Evolutionary conservation across 108 stramenopile genomes (phyloP), one percentile per base, ranked within the genome.

Genomic region (Ochromonas danica): DNA sequence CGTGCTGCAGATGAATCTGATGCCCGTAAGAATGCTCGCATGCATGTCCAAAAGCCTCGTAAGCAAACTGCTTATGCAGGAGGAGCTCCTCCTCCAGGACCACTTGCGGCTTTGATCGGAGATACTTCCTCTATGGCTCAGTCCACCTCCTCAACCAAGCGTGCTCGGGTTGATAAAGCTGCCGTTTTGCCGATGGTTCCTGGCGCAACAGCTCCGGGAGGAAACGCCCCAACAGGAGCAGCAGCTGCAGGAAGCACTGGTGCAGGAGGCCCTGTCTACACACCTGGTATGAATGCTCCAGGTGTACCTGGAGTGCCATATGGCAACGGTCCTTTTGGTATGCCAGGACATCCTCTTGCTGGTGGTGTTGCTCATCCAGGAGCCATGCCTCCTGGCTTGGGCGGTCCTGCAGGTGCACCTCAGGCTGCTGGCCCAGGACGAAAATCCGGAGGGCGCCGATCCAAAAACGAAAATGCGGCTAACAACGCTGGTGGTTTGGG

Each of bases 11-110:
- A 33, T 6, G 72, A 75, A 25, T 45, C 72, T 10, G 72, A 75
- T 85, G 36, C 62, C 39, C 25, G 77, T 81, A n/a, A n/a, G n/a
- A n/a, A n/a, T n/a, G 61, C 77, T 77, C 67, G 80, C 62, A 0
- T 61, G 78, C 51, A 10, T 39, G 43, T 82, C 86, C 10, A n/a
- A n/a, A n/a, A n/a, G n/a, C 51, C 51, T 57, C 51, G 51, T 22
- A 22, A 10, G 22, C 51, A 10, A 57, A 22, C 51, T 17, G 51
- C 22, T 57, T 22, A 57, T 22, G 51, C 51, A 57, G 51, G 17
- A 57, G 51, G 17, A 57, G 51, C 51, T 57, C 17, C 51, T 57
- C n/a, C n/a, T n/a, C n/a, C n/a, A n/a, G n/a, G n/a, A n/a, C n/a
- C n/a, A n/a, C n/a, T n/a, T n/a, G n/a, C n/a, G n/a, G n/a, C n/a